Evolutionary conservation across 2,329 filamentous ascomycete species (phyloP).

Genomic region (Pseudocercospora eumusae): DNA sequence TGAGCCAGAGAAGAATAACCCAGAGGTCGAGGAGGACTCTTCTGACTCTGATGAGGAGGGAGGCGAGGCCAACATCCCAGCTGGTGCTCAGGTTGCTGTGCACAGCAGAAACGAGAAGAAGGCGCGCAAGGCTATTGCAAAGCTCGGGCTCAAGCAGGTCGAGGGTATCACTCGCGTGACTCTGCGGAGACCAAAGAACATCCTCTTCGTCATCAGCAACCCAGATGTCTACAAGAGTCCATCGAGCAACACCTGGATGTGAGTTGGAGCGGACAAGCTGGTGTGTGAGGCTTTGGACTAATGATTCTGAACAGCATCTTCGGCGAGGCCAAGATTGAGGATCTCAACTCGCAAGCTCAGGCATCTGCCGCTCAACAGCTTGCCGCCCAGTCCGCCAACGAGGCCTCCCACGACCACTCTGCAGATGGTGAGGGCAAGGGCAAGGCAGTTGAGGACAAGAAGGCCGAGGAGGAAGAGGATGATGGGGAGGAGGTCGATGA

Average conservation of each 20-base stretch:
- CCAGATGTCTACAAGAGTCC: slow-evolving; percentile 99
- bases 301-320: slow-evolving; percentile 70
- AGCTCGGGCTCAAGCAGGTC: slow-evolving; percentile 94
- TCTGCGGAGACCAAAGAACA: slow-evolving; percentile 97
- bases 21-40: slow-evolving; percentile 70
- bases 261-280: slow-evolving; percentile 46
- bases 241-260: slow-evolving; percentile 99
- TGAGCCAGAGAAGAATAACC: slow-evolving; percentile 63
- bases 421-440: slow-evolving; percentile 80
- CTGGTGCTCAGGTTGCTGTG: slow-evolving; percentile 83
- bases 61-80: slow-evolving; percentile 73
- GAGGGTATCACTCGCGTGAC: slow-evolving; percentile 98
- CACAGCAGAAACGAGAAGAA: slow-evolving; percentile 99
- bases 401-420: slow-evolving; percentile 71
- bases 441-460: slow-evolving; percentile 65
- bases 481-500: slow-evolving; percentile 96
- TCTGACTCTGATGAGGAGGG: slow-evolving; percentile 70
- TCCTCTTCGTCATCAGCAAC: slow-evolving; percentile 99
- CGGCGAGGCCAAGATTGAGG: slow-evolving; percentile 99
- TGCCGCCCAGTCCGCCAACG: slow-evolving; percentile 68
- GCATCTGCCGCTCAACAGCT: slow-evolving; percentile 94
- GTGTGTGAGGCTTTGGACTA: slow-evolving; percentile 13
- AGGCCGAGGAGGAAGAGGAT: slow-evolving; percentile 73
- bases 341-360: slow-evolving; percentile 97
- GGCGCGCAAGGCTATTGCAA: slow-evolving; percentile 98